A percentile compares a stretch with the other conserved stretches of the same genome.
Evolutionary conservation across 208 protist species (phyloP).

Genomic region (Crithidia sp.): DNA sequence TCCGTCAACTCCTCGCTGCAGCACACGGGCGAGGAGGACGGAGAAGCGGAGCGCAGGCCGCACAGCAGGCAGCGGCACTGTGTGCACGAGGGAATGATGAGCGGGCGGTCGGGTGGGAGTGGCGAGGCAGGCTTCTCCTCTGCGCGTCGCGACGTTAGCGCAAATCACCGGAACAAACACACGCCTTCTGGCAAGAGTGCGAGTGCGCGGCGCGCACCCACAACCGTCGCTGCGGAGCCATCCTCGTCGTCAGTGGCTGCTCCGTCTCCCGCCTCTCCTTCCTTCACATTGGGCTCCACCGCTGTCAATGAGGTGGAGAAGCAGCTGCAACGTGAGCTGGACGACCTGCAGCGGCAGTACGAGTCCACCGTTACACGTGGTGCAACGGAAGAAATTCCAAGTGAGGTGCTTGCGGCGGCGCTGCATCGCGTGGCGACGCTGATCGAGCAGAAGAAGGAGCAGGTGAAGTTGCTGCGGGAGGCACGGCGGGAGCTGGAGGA

Average conservation of each 20-base stretch:
- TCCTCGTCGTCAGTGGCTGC: background rate
- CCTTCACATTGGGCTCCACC: background rate
- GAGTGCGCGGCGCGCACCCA: constrained; percentile 3
- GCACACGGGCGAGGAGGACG: background rate
- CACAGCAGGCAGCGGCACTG: background rate
- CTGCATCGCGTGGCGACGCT: constrained; percentile 61
- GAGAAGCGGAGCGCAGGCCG: background rate
- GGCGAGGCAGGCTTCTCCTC: background rate
- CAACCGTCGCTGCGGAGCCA: background rate
- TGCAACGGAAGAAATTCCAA: constrained; percentile 53
- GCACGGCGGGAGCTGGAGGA: constrained; percentile 54
- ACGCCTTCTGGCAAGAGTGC: background rate
- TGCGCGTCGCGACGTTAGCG: background rate
- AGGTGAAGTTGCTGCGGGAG: constrained; percentile 74
- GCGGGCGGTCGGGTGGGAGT: background rate
- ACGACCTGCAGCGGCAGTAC: constrained; percentile 76
- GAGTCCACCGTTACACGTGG: constrained; percentile 62
- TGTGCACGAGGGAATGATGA: background rate
- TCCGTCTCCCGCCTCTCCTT: too few relatives aligned
- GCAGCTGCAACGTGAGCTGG: constrained; percentile 74
- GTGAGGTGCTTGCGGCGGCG: constrained; percentile 56
- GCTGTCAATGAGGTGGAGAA: constrained; percentile 53
- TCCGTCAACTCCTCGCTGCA: constrained; percentile 30
- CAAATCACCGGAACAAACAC: background rate
- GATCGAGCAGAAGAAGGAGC: constrained; percentile 83